These are phyloP conservation scores for Pyricularia pennisetigena DNA, from an alignment of 2,329 filamentous ascomycete species.

Conservation along the genomic window DNA sequence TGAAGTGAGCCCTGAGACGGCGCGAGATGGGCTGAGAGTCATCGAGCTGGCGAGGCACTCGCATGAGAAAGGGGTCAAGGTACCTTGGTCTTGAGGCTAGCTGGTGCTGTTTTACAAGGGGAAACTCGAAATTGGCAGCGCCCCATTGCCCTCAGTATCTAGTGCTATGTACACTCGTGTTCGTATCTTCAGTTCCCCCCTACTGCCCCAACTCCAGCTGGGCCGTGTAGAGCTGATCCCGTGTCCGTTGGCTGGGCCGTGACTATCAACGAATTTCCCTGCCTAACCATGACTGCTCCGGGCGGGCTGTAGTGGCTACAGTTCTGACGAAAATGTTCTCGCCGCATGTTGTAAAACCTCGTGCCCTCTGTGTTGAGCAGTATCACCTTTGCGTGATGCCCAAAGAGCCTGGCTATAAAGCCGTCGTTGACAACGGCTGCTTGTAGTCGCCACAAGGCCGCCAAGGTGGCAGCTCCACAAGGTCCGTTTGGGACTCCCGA, in stretches of 20 bases:
- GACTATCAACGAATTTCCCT: not conserved
- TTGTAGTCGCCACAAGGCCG: slow-evolving; percentile 41
- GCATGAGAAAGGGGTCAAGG: slow-evolving; percentile 7
- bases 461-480: slow-evolving; percentile 32
- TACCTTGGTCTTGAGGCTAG: slow-evolving; percentile 17
- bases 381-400: slow-evolving; percentile 7
- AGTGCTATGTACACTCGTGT: not conserved
- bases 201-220: not conserved
- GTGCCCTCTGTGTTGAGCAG: slow-evolving; percentile 10
- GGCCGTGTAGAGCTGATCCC: not conserved
- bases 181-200: not conserved
- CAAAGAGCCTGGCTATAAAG: not conserved
- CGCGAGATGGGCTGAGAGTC: slow-evolving; percentile 25
- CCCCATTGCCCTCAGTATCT: not conserved
- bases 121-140: not conserved
- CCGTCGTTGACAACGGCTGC: slow-evolving; percentile 18
- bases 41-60: slow-evolving; percentile 30
- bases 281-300: not conserved
- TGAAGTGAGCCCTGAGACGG: slow-evolving; percentile 24
- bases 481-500: slow-evolving; percentile 17
- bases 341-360: slow-evolving; percentile 4
- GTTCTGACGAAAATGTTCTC: not conserved
- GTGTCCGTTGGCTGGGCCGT: not conserved
- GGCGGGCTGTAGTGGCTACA: not conserved
- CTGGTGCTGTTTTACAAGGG: too few relatives aligned